phyloP scores from a whole-genome alignment of 352 stramenopile genomes.

The Pythium brachiatum region DNA sequence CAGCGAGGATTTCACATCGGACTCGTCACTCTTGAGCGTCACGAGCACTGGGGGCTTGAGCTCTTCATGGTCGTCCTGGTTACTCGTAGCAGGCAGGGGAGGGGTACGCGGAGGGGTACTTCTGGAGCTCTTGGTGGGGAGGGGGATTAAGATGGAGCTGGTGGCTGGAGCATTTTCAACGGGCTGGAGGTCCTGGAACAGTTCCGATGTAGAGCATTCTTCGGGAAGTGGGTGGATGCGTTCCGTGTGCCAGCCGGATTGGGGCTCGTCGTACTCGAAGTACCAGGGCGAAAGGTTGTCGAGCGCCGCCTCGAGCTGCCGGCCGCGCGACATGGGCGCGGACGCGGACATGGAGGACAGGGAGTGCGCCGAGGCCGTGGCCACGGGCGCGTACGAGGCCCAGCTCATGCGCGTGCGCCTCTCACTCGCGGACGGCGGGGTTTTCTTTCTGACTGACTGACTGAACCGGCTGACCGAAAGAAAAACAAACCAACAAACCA shows the following conservation, averaged over 20 bases:
- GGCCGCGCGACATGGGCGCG: slow-evolving; percentile 39
- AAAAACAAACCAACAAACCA: slow-evolving; percentile 4
- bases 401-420: slow-evolving; percentile 9
- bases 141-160: background rate
- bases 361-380: background rate
- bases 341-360: slow-evolving; percentile 1
- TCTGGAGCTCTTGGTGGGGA: background rate
- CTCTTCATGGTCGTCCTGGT: slow-evolving; percentile 21
- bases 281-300: slow-evolving; percentile 68
- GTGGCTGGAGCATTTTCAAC: background rate
- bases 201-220: slow-evolving; percentile 12
- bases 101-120: background rate
- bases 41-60: slow-evolving; percentile 10
- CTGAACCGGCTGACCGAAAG: slow-evolving; percentile 12
- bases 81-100: background rate
- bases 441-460: slow-evolving; percentile 21
- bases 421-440: background rate
- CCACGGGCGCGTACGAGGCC: slow-evolving; percentile 13
- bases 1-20: background rate
- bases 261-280: slow-evolving; percentile 40
- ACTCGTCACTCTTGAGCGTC: slow-evolving; percentile 8
- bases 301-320: slow-evolving; percentile 64
- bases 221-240: slow-evolving; percentile 20
- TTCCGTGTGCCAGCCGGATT: slow-evolving; percentile 26
- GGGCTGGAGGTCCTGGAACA: background rate